Evolutionary conservation across 768 basidiomycete species (phyloP), one percentile per base, ranked within the genome.

Genomic region (Grammothele lineata): DNA sequence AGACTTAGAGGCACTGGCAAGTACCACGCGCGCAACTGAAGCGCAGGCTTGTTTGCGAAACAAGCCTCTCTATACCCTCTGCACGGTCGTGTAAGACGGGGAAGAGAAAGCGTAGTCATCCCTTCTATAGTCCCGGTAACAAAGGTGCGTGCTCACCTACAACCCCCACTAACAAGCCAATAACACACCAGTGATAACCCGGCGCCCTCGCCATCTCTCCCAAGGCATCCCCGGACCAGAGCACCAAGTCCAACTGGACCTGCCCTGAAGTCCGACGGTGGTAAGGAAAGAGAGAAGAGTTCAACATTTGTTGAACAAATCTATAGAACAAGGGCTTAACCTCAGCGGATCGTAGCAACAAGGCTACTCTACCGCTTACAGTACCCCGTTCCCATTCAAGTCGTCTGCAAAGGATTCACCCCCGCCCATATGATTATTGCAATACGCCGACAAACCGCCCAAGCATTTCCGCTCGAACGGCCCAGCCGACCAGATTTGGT

Each of bases 1-100:
- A 87, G 86, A 83, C 78, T 63, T 83, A 87, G 81, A 75, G 84
- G 83, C 83, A 84, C 85, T 87, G 85, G 86, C 85, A 86, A 87
- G 85, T 84, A 77, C 83, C 77, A 81, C 84, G 62, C 73, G 76
- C 76, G 68, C 67, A 69, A 73, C 70, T 67, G 48, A 77, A 68
- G 71, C 68, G 74, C 75, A 79, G 66, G 69, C 77, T 81, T 72
- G 72, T 82, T 81, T 82, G 81, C 80, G 80, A 84, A 85, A 36
- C 80, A 76, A 74, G 83, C 80, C 63, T 62, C 83, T 85, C 84
- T 87, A 66, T 78, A 72, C 38, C 64, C 85, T 87, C 85, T 80
- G 73, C 87, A 88, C 82, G 78, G 87, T 87, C 86, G 85, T 83
- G 62, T 87, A 87, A 69, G 85, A 83, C 85, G 85, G 85, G 85